These are phyloP conservation scores for Cephaloascus albidus DNA, from an alignment of 805 yeast genomes.

Conservation along the genomic window DNA sequence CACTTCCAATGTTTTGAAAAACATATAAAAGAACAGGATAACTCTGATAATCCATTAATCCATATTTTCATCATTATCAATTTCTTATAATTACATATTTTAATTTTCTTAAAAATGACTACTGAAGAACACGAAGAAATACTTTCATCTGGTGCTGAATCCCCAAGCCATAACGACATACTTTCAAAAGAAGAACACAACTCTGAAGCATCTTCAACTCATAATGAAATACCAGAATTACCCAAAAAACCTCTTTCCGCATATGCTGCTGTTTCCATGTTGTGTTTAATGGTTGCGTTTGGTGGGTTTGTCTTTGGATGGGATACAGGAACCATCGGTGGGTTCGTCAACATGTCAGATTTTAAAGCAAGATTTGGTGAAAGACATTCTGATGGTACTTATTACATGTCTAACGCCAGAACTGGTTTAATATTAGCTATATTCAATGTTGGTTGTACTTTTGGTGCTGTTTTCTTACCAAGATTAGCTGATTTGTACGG, in stretches of 20 bases:
- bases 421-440: conserved; percentile 45
- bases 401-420: conserved; percentile 33
- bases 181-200: conserved; percentile 14
- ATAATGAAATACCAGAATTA: conserved; percentile 1
- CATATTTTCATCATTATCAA: background rate
- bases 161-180: conserved; percentile 19
- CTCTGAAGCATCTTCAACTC: too few relatives aligned
- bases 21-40: too few relatives aligned
- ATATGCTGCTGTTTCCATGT: conserved; percentile 20
- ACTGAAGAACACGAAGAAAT: conserved; percentile 9
- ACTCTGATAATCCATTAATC: too few relatives aligned
- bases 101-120: background rate
- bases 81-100: too few relatives aligned
- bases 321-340: conserved; percentile 74
- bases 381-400: conserved; percentile 24
- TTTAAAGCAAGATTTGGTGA: conserved; percentile 46
- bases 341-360: conserved; percentile 57
- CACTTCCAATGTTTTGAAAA: too few relatives aligned
- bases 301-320: conserved; percentile 76
- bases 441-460: conserved; percentile 64
- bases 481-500: conserved; percentile 52
- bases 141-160: conserved; percentile 18
- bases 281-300: conserved; percentile 55
- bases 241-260: conserved; percentile 24
- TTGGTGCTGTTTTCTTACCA: conserved; percentile 57